Conservation (phyloP, 257 asterid species). For the Ilex asprella region DNA sequence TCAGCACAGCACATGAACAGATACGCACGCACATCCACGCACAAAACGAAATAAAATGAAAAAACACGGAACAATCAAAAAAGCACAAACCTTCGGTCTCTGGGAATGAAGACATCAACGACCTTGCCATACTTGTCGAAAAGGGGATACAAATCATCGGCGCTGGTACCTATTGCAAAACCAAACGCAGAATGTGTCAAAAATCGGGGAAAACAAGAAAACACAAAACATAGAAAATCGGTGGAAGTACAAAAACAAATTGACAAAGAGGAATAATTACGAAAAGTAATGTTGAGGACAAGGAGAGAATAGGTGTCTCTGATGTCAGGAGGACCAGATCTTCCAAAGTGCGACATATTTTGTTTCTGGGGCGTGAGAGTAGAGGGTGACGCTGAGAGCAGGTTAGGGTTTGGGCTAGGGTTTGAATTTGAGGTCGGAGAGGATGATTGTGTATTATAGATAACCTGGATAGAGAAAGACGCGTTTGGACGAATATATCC, state of each 20-base stretch:
- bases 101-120: constrained; percentile 75
- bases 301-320: constrained; percentile 52
- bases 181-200: neutral
- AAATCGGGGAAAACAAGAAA: neutral
- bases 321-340: constrained; percentile 57
- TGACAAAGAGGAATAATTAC: constrained; percentile 16
- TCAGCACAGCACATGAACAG: neutral
- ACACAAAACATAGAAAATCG: neutral
- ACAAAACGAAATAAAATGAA: neutral
- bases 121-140: constrained; percentile 82
- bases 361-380: neutral
- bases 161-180: constrained; percentile 59
- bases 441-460: too few relatives aligned
- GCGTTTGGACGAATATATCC: too few relatives aligned
- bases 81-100: constrained; percentile 58
- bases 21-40: neutral
- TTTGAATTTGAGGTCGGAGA: too few relatives aligned
- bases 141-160: constrained; percentile 70
- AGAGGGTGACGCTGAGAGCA: neutral
- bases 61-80: neutral
- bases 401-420: too few relatives aligned
- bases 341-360: constrained; percentile 52
- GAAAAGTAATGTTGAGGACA: constrained; percentile 58
- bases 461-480: too few relatives aligned
- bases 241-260: neutral